Evolutionary conservation across 2,329 filamentous ascomycete species (phyloP), one percentile per base, ranked within the genome.

Genomic region (Fusarium keratoplasticum): DNA sequence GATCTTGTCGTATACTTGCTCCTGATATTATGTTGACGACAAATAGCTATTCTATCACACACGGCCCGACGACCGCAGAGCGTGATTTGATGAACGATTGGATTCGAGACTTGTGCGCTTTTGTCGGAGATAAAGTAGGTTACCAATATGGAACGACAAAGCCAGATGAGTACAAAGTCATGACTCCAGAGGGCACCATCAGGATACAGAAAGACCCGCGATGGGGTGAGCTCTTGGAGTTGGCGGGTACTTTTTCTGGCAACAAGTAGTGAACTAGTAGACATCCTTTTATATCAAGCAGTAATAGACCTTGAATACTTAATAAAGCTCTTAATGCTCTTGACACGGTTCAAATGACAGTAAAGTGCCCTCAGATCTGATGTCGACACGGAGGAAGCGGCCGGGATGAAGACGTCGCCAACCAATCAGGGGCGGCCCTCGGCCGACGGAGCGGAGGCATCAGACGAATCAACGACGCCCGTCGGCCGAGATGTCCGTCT

Each of bases 201-300:
- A 38, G 54, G 11, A n/a, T 70, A n/a, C 35, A 62, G 10, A 58
- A 64, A 2, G 67, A 70, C 25, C 13, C 27, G 4, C 35, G 67
- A 70, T 69, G 66, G 63, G 20, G 10, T 6, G 66, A 64, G 13
- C 40, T 64, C 5, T 54, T 69, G 20, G 55, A 66, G n/a, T 18
- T 70, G 2, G 66, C 66, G 47, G 59, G 44, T 3, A 62, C 55
- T 0, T 70, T 70, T 47, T 81, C 59, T 0, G 61, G 61, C 4
- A 36, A 0, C 5, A 18, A 8, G 31, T 38, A 27, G 3, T 2
- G 9, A 4, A 2, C 6, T 5, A 3, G 25, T 5, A 25, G 6
- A n/a, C 2, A 6, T 55, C 1, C 13, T 35, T 22, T 16, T 2
- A 3, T 9, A 55, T 5, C 8, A 35, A 29, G 5, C 1, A 31